phyloP scores from a whole-genome alignment of 2,329 filamentous ascomycete genomes.

The Aspergillus caelatus region DNA sequence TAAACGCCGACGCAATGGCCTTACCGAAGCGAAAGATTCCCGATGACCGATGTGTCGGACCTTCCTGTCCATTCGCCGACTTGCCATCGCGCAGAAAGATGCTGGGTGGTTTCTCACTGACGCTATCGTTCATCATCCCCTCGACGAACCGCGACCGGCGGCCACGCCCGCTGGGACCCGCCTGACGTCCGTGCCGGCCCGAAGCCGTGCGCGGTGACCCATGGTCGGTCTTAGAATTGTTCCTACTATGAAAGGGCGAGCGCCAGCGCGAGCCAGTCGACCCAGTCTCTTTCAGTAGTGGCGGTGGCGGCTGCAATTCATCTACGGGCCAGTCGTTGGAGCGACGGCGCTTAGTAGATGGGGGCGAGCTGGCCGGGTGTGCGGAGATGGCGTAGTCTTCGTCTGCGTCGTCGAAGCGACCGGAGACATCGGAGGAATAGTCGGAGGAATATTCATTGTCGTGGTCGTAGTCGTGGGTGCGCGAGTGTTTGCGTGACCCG shows the following conservation, averaged over 20 bases:
- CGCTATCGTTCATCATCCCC: constrained; percentile 83
- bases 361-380: constrained; percentile 20
- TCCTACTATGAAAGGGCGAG: constrained; percentile 18
- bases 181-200: constrained; percentile 11
- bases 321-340: constrained; percentile 49
- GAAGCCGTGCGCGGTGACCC: constrained; percentile 18
- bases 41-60: constrained; percentile 40
- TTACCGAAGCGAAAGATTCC: constrained; percentile 60
- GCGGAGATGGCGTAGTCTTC: constrained; percentile 24
- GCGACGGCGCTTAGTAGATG: constrained; percentile 44
- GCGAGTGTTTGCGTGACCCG: constrained; percentile 35
- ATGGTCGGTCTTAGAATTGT: background rate
- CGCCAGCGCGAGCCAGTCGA: constrained; percentile 15
- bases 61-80: constrained; percentile 21
- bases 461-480: constrained; percentile 20
- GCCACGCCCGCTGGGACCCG: constrained; percentile 35
- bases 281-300: background rate
- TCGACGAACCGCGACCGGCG: constrained; percentile 71
- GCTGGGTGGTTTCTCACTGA: constrained; percentile 70
- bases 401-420: constrained; percentile 40
- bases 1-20: constrained; percentile 57
- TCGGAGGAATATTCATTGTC: constrained; percentile 19
- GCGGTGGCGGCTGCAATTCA: constrained; percentile 2
- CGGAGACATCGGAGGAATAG: constrained; percentile 36
- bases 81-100: constrained; percentile 60